Evolutionary conservation across 2,329 filamentous ascomycete species (phyloP).

Genomic region (Alternaria solani): DNA sequence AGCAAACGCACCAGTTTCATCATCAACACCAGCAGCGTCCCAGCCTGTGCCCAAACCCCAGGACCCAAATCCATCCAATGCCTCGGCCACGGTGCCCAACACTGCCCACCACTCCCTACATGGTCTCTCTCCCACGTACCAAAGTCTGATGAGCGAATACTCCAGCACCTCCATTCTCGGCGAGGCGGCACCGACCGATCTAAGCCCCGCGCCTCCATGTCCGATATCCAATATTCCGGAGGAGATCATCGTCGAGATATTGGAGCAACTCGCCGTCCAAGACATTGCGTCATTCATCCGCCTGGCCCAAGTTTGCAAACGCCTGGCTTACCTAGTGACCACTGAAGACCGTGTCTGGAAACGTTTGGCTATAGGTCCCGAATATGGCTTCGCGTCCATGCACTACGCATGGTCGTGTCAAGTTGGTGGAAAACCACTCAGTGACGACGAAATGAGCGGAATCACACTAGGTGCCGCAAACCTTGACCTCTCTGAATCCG

Average conservation of each 20-base stretch:
- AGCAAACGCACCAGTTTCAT: neutral
- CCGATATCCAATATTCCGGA: constrained; percentile 80
- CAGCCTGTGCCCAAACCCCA: constrained; percentile 47
- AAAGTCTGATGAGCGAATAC: constrained; percentile 80
- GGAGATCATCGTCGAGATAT: constrained; percentile 83
- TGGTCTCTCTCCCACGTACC: constrained; percentile 62
- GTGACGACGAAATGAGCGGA: constrained; percentile 46
- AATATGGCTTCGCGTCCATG: constrained; percentile 85
- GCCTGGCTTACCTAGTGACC: constrained; percentile 82
- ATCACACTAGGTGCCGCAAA: constrained; percentile 37
- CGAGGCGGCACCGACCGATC: constrained; percentile 73
- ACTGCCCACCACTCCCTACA: constrained; percentile 66
- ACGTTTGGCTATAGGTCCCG: constrained; percentile 70
- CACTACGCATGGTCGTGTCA: constrained; percentile 77
- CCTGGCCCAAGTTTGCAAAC: constrained; percentile 82
- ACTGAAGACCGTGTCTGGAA: constrained; percentile 91
- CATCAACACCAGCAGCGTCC: constrained; percentile 45
- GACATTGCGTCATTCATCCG: constrained; percentile 82
- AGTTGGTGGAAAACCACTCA: constrained; percentile 59
- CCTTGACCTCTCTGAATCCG: constrained; percentile 18
- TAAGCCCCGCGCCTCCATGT: constrained; percentile 76
- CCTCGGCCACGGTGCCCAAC: constrained; percentile 61
- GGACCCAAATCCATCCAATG: constrained; percentile 58
- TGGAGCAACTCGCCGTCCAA: constrained; percentile 72
- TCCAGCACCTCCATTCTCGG: constrained; percentile 72